These are phyloP conservation scores for Ophiostoma sp. DNA, from an alignment of 2,329 filamentous ascomycete species.

Conservation along the genomic window DNA sequence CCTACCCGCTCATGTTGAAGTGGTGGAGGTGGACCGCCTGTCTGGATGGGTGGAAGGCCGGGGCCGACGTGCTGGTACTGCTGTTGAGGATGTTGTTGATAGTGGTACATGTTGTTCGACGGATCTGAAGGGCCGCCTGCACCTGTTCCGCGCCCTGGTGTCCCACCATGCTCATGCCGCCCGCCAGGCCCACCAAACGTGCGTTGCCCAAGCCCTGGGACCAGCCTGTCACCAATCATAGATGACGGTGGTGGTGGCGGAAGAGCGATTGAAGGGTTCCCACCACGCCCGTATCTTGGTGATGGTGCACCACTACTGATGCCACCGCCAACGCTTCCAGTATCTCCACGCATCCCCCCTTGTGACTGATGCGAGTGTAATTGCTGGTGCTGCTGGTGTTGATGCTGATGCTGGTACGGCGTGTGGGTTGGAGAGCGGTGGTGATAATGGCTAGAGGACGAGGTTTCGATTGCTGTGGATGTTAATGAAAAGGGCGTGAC, in stretches of 20 bases:
- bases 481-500: constrained; percentile 77
- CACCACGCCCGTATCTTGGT: constrained; percentile 41
- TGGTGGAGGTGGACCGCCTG: constrained; percentile 22
- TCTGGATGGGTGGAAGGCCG: constrained; percentile 51
- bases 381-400: constrained; percentile 26
- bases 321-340: constrained; percentile 35
- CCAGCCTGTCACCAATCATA: constrained; percentile 20
- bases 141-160: constrained; percentile 16
- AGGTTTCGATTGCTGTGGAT: constrained; percentile 42
- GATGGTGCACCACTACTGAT: background rate
- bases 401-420: constrained; percentile 17
- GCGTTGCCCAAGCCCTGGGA: background rate
- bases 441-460: constrained; percentile 28
- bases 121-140: constrained; percentile 19
- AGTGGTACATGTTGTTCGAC: constrained; percentile 28
- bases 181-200: constrained; percentile 4
- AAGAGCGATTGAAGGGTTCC: constrained; percentile 18
- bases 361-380: constrained; percentile 31
- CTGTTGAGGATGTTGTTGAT: constrained; percentile 29
- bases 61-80: constrained; percentile 32
- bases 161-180: constrained; percentile 14
- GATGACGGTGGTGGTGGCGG: constrained; percentile 22
- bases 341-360: constrained; percentile 36
- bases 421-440: constrained; percentile 37
- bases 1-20: constrained; percentile 26